Evolutionary conservation across 2,329 filamentous ascomycete genomes (phyloP).

Genomic region (Cladophialophora yegresii): DNA sequence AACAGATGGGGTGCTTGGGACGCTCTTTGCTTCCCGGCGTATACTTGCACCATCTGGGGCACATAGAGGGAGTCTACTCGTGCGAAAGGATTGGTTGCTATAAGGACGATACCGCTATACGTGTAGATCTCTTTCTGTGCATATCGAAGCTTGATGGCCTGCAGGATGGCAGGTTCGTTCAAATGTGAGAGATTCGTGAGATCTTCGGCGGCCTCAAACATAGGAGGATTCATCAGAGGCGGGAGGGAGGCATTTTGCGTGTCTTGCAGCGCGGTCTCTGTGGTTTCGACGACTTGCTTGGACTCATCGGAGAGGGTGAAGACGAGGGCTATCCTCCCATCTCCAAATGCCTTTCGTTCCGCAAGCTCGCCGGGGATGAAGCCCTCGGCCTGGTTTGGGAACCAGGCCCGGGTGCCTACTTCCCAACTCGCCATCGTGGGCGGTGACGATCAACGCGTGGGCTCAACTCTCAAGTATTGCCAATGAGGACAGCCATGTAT

Average conservation of each 20-base stretch:
- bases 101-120: conserved; percentile 97
- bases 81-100: conserved; percentile 97
- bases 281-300: conserved; percentile 80
- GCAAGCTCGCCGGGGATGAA: conserved; percentile 96
- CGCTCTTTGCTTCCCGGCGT: conserved; percentile 92
- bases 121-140: conserved; percentile 99
- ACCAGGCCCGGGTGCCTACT: conserved; percentile 96
- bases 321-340: conserved; percentile 70
- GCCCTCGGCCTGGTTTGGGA: conserved; percentile 92
- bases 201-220: conserved; percentile 98
- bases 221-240: conserved; percentile 94
- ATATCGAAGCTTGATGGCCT: conserved; percentile 96
- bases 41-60: conserved; percentile 99
- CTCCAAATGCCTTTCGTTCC: conserved; percentile 78
- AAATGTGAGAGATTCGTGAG: conserved; percentile 95
- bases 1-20: conserved; percentile 98
- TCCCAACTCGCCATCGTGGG: conserved; percentile 76
- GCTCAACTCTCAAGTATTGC: conserved; percentile 28
- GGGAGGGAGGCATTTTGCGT: conserved; percentile 73
- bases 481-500: conserved; percentile 30
- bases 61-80: conserved; percentile 97
- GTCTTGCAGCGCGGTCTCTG: conserved; percentile 72
- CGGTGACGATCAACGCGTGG: conserved; percentile 61
- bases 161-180: conserved; percentile 95
- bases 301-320: conserved; percentile 84